Evolutionary conservation across 495 filamentous ascomycete genomes (phyloP).

Genomic region (Chaetomium cochliodes): DNA sequence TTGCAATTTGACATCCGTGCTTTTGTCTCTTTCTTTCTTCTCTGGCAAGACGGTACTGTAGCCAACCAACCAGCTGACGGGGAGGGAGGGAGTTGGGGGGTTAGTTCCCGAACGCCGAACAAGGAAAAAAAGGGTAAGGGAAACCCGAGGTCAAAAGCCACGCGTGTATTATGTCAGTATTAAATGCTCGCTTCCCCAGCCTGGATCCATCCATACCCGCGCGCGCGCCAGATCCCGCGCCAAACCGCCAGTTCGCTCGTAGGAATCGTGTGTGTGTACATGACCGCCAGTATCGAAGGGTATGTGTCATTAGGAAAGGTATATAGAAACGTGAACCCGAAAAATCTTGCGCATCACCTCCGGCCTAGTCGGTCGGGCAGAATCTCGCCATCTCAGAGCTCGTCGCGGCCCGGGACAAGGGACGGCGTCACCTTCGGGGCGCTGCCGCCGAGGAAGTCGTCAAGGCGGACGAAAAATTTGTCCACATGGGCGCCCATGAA

Average conservation of each 20-base stretch:
- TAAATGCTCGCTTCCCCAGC: slow-evolving; percentile 7
- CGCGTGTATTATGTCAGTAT: slow-evolving; percentile 18
- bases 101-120: too few relatives aligned
- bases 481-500: slow-evolving; percentile 62
- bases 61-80: neutral
- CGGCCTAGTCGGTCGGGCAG: slow-evolving; percentile 6
- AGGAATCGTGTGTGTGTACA: slow-evolving; percentile 15
- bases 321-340: slow-evolving; percentile 15
- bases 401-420: slow-evolving; percentile 37
- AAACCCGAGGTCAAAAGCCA: neutral
- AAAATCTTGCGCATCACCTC: slow-evolving; percentile 7
- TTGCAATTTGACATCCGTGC: slow-evolving; percentile 99
- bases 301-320: slow-evolving; percentile 24
- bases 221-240: slow-evolving; percentile 3
- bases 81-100: too few relatives aligned
- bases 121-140: neutral
- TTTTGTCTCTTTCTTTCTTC: slow-evolving; percentile 37
- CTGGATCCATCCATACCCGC: slow-evolving; percentile 1
- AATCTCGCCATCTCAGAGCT: slow-evolving; percentile 37
- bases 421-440: slow-evolving; percentile 25
- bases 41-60: neutral
- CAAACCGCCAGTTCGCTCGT: slow-evolving; percentile 12
- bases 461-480: slow-evolving; percentile 41
- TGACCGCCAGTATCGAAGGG: slow-evolving; percentile 8
- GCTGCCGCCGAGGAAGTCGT: slow-evolving; percentile 26